Base-by-base conservation (phyloP, 2,329 filamentous ascomycete genomes). In the Acephala macrosclerotiorum region DNA sequence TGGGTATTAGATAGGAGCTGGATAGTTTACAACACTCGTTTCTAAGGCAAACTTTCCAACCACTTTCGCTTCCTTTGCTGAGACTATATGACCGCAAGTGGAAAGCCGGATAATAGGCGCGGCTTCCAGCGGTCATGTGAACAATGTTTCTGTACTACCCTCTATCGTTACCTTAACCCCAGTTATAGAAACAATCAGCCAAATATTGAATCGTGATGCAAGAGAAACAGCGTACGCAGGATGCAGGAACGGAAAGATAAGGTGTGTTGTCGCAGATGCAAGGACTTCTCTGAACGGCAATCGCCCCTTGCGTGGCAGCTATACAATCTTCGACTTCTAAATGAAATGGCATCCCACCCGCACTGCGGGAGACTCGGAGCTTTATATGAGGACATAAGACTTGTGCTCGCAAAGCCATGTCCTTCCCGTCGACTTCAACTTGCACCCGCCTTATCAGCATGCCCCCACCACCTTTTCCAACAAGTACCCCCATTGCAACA, bases 231-330 rank as follows among this genome's bases (percentile, higher is more conserved):
- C 16, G 8, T 3, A 29, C 7, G 47, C 1, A 26, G 22, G 8
- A 26, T 53, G 49, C 49, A 53, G 49, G 25, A 53, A n/a, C 49
- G 49, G 49, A 25, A 53, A 53, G 49, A 53, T 33, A 49, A 42
- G 40, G 40, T 42, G 20, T 49, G 45, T 22, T 25, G 29, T 33
- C n/a, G n/a, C n/a, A n/a, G n/a, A n/a, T n/a, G n/a, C n/a, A n/a
- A n/a, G n/a, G n/a, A n/a, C n/a, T n/a, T n/a, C n/a, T n/a, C n/a
- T n/a, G 47, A 26, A 25, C 6, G 1, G 12, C 12, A 25, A 51
- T 29, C 14, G 8, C n/a, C 26, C 49, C 49, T 53, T 53, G 25
- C 49, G 29, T 26, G 18, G 12, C 7, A 14, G 8, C 3, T 12
- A 5, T 4, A 42, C 3, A 14, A 5, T 12, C 38, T 16, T 42